Conservation (phyloP, 2,329 filamentous ascomycete species). For the Ciborinia camelliae region DNA sequence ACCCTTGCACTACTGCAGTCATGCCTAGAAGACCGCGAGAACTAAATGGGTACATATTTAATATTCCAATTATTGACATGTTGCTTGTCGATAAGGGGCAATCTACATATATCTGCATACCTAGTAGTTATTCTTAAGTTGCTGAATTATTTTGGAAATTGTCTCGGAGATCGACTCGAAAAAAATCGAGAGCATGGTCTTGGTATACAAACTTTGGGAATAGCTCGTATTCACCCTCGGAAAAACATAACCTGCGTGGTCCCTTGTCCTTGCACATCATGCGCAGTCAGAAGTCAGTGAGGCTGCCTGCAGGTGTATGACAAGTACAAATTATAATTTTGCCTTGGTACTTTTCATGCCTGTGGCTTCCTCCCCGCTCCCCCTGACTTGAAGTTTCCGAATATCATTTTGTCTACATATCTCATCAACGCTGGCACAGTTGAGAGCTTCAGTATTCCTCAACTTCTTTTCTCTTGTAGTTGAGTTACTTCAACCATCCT, state of each 20-base stretch:
- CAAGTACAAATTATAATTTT: neutral
- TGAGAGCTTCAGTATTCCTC: neutral
- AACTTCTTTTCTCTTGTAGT: neutral
- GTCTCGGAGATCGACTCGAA: neutral
- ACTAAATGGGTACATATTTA: too few relatives aligned
- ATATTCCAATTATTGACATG: too few relatives aligned
- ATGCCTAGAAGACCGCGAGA: too few relatives aligned
- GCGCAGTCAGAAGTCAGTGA: neutral
- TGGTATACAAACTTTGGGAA: neutral
- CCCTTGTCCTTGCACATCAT: slow-evolving; percentile 1
- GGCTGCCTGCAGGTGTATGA: neutral
- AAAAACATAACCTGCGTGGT: neutral
- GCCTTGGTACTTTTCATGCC: neutral
- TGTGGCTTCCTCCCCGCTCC: neutral
- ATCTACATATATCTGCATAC: too few relatives aligned
- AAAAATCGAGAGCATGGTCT: neutral
- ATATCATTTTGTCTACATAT: neutral
- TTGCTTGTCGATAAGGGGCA: too few relatives aligned
- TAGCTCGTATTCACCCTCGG: neutral
- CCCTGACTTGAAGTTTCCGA: neutral
- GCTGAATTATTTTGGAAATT: too few relatives aligned
- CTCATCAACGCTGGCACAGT: neutral
- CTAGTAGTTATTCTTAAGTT: too few relatives aligned
- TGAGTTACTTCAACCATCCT: neutral
- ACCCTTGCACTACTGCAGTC: too few relatives aligned